phyloP scores from a whole-genome alignment of 441 rosid genomes.

The Populus hybrid region DNA sequence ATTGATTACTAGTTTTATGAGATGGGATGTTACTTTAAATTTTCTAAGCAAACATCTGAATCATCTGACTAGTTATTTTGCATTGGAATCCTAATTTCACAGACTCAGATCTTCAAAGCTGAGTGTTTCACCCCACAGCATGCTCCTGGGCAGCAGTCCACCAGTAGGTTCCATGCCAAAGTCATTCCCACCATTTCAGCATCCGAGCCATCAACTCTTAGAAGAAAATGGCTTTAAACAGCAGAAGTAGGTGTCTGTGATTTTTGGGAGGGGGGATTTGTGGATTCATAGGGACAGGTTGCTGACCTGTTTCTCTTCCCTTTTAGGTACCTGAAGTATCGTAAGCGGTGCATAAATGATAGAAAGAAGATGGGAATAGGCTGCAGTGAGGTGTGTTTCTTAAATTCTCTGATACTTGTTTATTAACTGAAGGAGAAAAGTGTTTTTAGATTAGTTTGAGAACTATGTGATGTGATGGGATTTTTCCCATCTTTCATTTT shows the following conservation, averaged over 20 bases:
- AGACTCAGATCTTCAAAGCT: constrained; percentile 76
- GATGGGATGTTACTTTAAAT: not conserved
- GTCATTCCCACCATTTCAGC: constrained; percentile 89
- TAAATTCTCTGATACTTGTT: constrained; percentile 10
- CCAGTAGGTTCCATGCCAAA: constrained; percentile 96
- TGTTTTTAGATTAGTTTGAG: not conserved
- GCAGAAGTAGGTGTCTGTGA: constrained; percentile 64
- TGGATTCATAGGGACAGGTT: constrained; percentile 7
- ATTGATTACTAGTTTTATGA: not conserved
- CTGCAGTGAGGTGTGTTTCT: constrained; percentile 80
- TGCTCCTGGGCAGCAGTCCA: constrained; percentile 70
- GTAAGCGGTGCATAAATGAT: constrained; percentile 84
- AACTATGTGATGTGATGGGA: not conserved
- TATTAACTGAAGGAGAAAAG: not conserved
- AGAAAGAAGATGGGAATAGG: constrained; percentile 90
- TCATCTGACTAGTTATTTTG: not conserved
- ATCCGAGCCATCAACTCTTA: constrained; percentile 90
- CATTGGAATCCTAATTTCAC: constrained; percentile 26
- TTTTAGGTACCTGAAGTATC: constrained; percentile 84
- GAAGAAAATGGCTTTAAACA: constrained; percentile 98
- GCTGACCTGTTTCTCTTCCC: constrained; percentile 25
- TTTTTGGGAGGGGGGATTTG: not conserved
- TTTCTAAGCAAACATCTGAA: not conserved
- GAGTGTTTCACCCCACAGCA: constrained; percentile 75
- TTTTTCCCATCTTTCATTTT: not conserved